These are phyloP conservation scores for Fusarium duplospermum DNA, from an alignment of 2,329 filamentous ascomycete species.

Conservation along the genomic window DNA sequence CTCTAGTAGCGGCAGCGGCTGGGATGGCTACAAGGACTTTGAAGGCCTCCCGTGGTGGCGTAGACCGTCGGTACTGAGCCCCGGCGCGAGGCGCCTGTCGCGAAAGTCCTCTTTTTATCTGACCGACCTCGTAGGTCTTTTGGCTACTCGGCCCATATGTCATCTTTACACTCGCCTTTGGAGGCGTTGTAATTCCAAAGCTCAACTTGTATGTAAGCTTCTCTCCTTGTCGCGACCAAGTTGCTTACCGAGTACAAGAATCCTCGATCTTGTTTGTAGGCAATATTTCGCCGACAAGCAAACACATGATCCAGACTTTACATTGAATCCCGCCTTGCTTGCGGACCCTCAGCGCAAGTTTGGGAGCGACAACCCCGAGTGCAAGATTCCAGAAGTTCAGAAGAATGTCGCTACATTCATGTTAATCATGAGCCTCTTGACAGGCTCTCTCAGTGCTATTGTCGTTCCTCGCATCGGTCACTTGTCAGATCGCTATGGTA, in stretches of 20 bases:
- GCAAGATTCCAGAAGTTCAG: constrained; percentile 82
- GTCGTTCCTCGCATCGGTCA: constrained; percentile 85
- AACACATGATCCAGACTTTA: constrained; percentile 67
- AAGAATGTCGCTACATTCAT: constrained; percentile 81
- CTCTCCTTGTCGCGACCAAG: not conserved
- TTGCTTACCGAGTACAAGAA: constrained; percentile 56
- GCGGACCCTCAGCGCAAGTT: constrained; percentile 82
- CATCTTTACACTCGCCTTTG: constrained; percentile 86
- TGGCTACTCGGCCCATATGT: constrained; percentile 87
- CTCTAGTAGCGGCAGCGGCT: constrained; percentile 45
- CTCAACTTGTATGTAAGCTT: constrained; percentile 79
- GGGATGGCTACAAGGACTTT: constrained; percentile 69
- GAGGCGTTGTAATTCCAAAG: constrained; percentile 86
- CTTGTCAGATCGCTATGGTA: constrained; percentile 87
- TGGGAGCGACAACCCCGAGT: constrained; percentile 80
- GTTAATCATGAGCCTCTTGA: constrained; percentile 78
- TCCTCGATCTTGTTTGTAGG: constrained; percentile 84
- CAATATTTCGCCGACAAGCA: constrained; percentile 81
- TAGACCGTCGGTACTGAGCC: constrained; percentile 65
- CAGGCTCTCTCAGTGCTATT: constrained; percentile 82
- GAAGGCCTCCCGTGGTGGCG: constrained; percentile 71
- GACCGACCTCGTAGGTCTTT: constrained; percentile 67
- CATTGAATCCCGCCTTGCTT: constrained; percentile 72
- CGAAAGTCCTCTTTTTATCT: constrained; percentile 22
- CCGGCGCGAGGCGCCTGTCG: not conserved